Conservation (phyloP, 75 land plant genomes). For the Pinus taeda region DNA sequence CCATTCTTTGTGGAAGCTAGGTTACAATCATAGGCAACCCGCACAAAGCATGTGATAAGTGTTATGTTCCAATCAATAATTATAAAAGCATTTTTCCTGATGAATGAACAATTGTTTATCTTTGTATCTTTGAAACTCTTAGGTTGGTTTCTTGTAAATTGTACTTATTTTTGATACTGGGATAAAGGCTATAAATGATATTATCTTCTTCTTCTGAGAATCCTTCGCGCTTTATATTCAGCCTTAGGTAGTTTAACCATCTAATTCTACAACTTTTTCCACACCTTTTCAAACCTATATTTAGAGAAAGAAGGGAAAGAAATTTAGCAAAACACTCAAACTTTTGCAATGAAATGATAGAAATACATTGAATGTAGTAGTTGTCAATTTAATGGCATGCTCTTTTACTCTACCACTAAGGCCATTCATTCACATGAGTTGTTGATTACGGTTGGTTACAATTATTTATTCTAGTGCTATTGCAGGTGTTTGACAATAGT, state of each 20-base stretch:
- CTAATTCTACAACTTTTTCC: constrained; percentile 79
- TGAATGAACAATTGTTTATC: too few species aligned
- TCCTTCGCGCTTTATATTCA: constrained; percentile 68
- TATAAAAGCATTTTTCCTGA: neutral
- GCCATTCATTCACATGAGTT: neutral
- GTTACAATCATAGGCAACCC: constrained; percentile 94
- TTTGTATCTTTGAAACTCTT: neutral
- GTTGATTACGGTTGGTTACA: too few species aligned
- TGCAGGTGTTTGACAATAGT: too few species aligned
- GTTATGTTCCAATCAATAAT: neutral
- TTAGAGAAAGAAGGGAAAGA: neutral
- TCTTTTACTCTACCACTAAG: neutral
- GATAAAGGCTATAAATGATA: constrained; percentile 63
- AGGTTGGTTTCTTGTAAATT: neutral
- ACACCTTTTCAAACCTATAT: constrained; percentile 63
- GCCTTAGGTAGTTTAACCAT: constrained; percentile 78
- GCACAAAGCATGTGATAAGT: too few species aligned
- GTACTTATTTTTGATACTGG: constrained; percentile 63
- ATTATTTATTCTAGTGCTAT: too few species aligned
- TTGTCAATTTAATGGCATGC: too few species aligned
- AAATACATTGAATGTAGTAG: neutral
- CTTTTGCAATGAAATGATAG: too few species aligned
- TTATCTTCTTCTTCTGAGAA: constrained; percentile 68
- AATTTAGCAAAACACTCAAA: neutral
- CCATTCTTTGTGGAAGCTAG: constrained; percentile 88